Evolutionary conservation across 768 basidiomycete species (phyloP).

Genomic region (Imleria badia): DNA sequence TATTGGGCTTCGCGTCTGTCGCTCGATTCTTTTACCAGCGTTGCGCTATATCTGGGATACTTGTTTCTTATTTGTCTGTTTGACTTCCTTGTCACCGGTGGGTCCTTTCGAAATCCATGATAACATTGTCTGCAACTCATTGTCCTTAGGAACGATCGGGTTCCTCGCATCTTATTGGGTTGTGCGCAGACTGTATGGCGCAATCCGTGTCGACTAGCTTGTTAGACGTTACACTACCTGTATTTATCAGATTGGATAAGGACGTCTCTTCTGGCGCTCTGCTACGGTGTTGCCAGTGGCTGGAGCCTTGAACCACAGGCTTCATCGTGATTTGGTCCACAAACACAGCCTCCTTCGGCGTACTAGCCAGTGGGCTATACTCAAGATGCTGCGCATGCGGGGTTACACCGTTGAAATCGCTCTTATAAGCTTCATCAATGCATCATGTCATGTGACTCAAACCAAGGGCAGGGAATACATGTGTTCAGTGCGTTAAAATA

Average conservation of each 20-base stretch:
- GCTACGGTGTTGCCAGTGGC: neutral
- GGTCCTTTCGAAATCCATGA: slow-evolving; percentile 3
- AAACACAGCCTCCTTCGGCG: neutral
- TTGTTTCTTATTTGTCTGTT: slow-evolving; percentile 79
- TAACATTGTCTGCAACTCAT: neutral
- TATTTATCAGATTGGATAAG: slow-evolving; percentile 12
- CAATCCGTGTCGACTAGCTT: slow-evolving; percentile 70
- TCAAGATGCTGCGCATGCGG: neutral
- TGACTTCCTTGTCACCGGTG: slow-evolving; percentile 87
- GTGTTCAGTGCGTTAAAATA: too few species aligned
- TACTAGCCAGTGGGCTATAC: too few species aligned
- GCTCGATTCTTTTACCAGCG: slow-evolving; percentile 76
- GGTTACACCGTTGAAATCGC: too few species aligned
- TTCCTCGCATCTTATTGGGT: slow-evolving; percentile 92
- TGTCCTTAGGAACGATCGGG: slow-evolving; percentile 77
- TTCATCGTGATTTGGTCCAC: neutral
- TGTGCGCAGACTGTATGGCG: slow-evolving; percentile 77
- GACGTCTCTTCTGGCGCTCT: neutral
- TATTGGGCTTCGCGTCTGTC: slow-evolving; percentile 88
- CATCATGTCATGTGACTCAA: neutral
- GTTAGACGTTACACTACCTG: slow-evolving; percentile 4
- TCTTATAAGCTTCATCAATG: neutral
- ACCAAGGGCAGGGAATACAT: neutral
- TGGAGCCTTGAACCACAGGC: neutral
- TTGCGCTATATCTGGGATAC: slow-evolving; percentile 88